phyloP scores from a whole-genome alignment of 176 grass and related monocot species.

The Thalia dealbata region DNA sequence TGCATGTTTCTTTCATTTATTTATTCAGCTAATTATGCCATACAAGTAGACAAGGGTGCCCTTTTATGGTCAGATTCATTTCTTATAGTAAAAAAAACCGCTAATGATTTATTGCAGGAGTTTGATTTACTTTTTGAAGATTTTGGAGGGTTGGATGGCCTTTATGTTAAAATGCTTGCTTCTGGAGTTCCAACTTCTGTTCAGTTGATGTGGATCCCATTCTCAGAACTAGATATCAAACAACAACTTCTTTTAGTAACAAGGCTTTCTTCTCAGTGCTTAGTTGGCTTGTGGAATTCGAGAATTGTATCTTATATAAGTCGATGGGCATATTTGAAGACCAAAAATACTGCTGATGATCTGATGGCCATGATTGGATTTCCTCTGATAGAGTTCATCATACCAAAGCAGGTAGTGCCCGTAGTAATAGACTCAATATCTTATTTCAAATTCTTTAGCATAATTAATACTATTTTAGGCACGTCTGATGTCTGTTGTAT shows the following conservation, averaged over 20 bases:
- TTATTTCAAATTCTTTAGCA: neutral
- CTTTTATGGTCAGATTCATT: neutral
- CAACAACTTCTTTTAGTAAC: constrained; percentile 23
- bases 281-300: constrained; percentile 22
- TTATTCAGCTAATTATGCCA: neutral
- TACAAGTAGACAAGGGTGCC: neutral
- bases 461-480: neutral
- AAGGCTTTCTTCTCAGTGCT: constrained; percentile 6
- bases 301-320: constrained; percentile 15
- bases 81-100: neutral
- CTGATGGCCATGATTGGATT: constrained; percentile 22
- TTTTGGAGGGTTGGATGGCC: constrained; percentile 26
- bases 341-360: constrained; percentile 22
- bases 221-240: constrained; percentile 20
- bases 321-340: neutral
- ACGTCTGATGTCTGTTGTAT: neutral
- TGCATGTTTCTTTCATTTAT: neutral
- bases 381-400: constrained; percentile 19
- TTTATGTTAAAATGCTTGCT: constrained; percentile 33
- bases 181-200: constrained; percentile 31
- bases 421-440: neutral
- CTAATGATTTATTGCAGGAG: constrained; percentile 14
- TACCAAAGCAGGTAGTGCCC: constrained; percentile 20
- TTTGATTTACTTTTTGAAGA: constrained; percentile 32
- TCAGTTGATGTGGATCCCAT: constrained; percentile 30